A percentile compares a stretch with the other conserved stretches of the same genome.
phyloP scores from a whole-genome alignment of 495 filamentous ascomycete genomes.

The Friedmanniomyces endolithicus region DNA sequence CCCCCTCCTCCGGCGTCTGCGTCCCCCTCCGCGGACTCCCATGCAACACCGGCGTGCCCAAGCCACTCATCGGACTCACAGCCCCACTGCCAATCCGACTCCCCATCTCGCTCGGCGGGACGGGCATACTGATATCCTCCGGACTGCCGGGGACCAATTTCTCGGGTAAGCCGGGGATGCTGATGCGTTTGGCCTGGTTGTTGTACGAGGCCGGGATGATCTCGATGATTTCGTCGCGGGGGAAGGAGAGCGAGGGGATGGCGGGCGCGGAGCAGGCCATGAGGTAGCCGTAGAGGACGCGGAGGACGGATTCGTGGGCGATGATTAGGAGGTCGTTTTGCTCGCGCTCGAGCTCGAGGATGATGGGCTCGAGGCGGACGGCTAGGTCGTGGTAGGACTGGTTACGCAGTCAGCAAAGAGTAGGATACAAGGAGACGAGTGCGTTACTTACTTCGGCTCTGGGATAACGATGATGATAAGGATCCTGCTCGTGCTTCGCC shows the following conservation, averaged over 20 bases:
- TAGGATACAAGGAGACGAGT: neutral
- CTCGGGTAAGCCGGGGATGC: constrained; percentile 52
- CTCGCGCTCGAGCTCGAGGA: constrained; percentile 92
- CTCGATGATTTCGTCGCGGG: constrained; percentile 95
- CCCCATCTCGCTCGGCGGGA: constrained; percentile 39
- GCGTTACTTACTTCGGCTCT: constrained; percentile 71
- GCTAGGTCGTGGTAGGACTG: constrained; percentile 97
- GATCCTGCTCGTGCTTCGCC: constrained; percentile 81
- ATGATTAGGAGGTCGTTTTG: constrained; percentile 95
- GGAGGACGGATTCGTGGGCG: constrained; percentile 90
- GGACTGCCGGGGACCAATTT: constrained; percentile 60
- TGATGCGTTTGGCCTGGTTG: constrained; percentile 81
- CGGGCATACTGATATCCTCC: constrained; percentile 73
- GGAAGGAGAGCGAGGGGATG: constrained; percentile 88
- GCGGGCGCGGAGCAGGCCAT: constrained; percentile 98
- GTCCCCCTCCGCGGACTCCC: neutral
- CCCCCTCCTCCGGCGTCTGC: neutral
- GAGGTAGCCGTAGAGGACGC: constrained; percentile 92
- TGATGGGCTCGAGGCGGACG: constrained; percentile 95
- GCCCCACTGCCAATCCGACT: constrained; percentile 34
- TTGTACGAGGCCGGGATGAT: constrained; percentile 96
- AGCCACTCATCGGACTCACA: constrained; percentile 26
- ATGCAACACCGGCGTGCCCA: constrained; percentile 24
- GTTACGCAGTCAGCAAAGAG: neutral
- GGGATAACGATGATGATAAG: constrained; percentile 94